A percentile compares a stretch with the other conserved stretches of the same genome.
Conservation (phyloP, 768 basidiomycete genomes). For the Russula ochroleuca region DNA sequence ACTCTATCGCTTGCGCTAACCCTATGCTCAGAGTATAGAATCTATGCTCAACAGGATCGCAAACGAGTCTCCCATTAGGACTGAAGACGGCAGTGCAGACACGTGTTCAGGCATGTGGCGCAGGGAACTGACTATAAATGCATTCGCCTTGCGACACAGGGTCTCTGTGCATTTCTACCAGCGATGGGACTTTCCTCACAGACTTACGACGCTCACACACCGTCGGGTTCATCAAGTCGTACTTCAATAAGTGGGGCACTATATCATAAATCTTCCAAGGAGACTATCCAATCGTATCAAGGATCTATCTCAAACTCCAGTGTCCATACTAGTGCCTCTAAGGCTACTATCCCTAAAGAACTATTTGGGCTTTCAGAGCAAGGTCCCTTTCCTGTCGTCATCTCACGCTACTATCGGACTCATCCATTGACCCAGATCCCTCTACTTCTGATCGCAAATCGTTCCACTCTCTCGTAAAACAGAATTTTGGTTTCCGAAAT, state of each 20-base stretch:
- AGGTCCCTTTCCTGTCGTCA: no score
- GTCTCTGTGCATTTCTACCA: background rate
- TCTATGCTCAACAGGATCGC: no score
- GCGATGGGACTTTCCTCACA: background rate
- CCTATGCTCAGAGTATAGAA: no score
- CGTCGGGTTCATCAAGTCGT: background rate
- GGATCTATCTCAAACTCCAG: no score
- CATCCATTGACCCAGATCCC: background rate
- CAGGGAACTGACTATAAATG: background rate
- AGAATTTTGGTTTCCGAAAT: conserved; percentile 23
- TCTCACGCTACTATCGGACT: no score
- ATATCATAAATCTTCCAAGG: background rate
- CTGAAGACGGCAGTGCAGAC: background rate
- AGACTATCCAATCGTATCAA: background rate
- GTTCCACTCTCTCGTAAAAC: conserved; percentile 33
- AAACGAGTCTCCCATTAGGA: no score
- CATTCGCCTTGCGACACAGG: background rate
- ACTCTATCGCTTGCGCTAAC: no score
- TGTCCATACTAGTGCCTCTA: no score
- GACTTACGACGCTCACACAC: background rate
- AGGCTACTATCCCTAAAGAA: no score
- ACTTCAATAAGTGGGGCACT: background rate
- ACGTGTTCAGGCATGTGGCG: background rate
- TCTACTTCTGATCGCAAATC: conserved; percentile 30
- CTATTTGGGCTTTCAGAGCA: background rate